Conservation (phyloP, 129 eudicot genomes). For the Heracleum sosnowskyi region DNA sequence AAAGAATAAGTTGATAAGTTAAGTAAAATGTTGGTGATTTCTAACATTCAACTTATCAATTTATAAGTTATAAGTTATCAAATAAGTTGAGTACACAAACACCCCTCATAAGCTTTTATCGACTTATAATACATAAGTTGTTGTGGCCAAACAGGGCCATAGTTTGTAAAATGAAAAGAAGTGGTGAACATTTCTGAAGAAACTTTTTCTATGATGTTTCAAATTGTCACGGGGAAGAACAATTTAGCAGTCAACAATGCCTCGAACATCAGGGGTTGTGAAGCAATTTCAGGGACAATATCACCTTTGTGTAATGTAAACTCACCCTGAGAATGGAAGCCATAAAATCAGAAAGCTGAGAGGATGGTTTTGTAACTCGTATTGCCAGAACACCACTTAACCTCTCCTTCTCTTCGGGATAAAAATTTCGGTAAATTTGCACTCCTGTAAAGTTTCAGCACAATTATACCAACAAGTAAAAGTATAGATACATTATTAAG, state of each 20-base stretch:
- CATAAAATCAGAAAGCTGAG: slow-evolving; percentile 55
- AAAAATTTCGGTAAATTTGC: slow-evolving; percentile 69
- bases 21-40: too few species aligned
- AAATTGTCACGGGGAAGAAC: neutral
- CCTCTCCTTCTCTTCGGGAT: slow-evolving; percentile 71
- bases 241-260: slow-evolving; percentile 1
- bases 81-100: too few species aligned
- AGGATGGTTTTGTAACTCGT: slow-evolving; percentile 30
- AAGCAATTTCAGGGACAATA: neutral
- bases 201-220: neutral
- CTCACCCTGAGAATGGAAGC: slow-evolving; percentile 67
- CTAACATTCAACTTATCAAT: too few species aligned
- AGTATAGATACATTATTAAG: neutral
- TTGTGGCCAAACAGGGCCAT: too few species aligned
- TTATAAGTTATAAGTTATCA: too few species aligned
- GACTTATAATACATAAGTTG: too few species aligned
- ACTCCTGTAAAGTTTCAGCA: slow-evolving; percentile 43
- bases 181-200: neutral
- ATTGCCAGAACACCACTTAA: slow-evolving; percentile 78
- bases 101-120: too few species aligned
- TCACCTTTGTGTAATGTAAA: neutral
- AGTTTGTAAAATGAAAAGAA: neutral
- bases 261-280: neutral
- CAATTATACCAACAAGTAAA: neutral
- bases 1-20: too few species aligned